Evolutionary conservation across 1,139 yeast species (phyloP).

Genomic region (Oligophagozyma castellii): DNA sequence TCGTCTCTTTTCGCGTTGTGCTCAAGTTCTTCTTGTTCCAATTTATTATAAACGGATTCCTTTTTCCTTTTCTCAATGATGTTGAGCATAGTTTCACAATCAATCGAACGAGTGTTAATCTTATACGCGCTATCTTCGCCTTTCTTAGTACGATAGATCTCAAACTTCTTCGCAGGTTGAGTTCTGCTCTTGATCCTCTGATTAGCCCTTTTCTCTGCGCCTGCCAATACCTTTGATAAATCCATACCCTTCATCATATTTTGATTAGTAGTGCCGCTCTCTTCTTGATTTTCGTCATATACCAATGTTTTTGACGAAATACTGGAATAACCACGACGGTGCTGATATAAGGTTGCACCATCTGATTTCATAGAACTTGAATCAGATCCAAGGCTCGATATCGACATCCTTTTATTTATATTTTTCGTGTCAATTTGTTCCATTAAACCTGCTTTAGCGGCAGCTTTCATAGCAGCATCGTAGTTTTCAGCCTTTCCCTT

Average conservation of each 20-base stretch:
- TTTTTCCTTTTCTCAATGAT: constrained; percentile 9
- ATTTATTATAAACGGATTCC: constrained; percentile 4
- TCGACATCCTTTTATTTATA: no score
- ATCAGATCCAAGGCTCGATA: no score
- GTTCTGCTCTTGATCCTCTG: constrained; percentile 14
- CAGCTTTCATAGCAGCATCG: no score
- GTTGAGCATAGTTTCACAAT: constrained; percentile 12
- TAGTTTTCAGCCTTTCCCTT: no score
- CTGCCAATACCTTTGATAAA: constrained; percentile 16
- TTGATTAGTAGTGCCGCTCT: no score
- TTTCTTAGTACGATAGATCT: constrained; percentile 12
- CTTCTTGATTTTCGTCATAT: no score
- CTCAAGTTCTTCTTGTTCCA: constrained; percentile 1
- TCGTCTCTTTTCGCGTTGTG: constrained; percentile 2
- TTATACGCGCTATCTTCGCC: constrained; percentile 3
- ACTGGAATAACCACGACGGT: no score
- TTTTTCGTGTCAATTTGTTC: no score
- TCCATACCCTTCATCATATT: constrained; percentile 12
- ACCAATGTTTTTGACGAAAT: no score
- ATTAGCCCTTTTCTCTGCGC: constrained; percentile 20
- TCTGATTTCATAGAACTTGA: no score
- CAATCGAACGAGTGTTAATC: constrained; percentile 3
- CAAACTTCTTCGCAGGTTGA: constrained; percentile 16
- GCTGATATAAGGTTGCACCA: no score
- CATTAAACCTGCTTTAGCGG: no score